A percentile compares a stretch with the other conserved stretches of the same genome.
Evolutionary conservation across 2,329 filamentous ascomycete genomes (phyloP).

Genomic region (Aspergillus sp.): DNA sequence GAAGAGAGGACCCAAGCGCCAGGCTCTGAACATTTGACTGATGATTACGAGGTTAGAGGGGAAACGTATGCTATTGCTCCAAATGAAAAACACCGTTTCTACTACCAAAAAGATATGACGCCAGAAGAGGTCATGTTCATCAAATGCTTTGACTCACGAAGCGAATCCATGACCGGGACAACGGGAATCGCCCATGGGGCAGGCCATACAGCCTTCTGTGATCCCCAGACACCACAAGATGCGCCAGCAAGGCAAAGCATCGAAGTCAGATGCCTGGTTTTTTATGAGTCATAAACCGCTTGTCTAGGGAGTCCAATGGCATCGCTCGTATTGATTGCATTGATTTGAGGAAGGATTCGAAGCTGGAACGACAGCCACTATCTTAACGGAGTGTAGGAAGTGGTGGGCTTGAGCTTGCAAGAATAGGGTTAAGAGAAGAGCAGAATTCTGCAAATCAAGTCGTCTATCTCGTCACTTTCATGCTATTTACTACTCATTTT

Average conservation of each 20-base stretch:
- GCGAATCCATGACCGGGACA: slow-evolving; percentile 29
- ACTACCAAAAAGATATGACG: slow-evolving; percentile 62
- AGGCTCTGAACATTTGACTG: slow-evolving; percentile 40
- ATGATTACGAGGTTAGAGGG: slow-evolving; percentile 57
- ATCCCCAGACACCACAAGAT: slow-evolving; percentile 48
- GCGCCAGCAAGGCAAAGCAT: slow-evolving; percentile 54
- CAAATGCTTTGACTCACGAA: slow-evolving; percentile 51
- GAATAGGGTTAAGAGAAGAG: no score
- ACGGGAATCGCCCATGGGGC: slow-evolving; percentile 43
- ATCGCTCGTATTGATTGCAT: no score
- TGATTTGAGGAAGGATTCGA: no score
- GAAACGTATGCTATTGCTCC: slow-evolving; percentile 57
- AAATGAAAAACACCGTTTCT: slow-evolving; percentile 55
- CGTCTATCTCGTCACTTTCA: no score
- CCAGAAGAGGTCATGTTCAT: slow-evolving; percentile 49
- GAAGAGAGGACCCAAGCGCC: slow-evolving; percentile 52
- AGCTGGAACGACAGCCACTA: no score
- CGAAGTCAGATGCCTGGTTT: slow-evolving; percentile 58
- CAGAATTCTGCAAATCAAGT: no score
- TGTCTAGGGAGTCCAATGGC: no score
- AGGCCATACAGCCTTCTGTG: slow-evolving; percentile 51
- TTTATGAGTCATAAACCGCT: slow-evolving; percentile 46
- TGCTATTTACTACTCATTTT: no score
- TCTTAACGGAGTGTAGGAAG: no score
- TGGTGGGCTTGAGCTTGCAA: no score